Conservation (phyloP, 148 eudicot species). For the Drosera capensis region DNA sequence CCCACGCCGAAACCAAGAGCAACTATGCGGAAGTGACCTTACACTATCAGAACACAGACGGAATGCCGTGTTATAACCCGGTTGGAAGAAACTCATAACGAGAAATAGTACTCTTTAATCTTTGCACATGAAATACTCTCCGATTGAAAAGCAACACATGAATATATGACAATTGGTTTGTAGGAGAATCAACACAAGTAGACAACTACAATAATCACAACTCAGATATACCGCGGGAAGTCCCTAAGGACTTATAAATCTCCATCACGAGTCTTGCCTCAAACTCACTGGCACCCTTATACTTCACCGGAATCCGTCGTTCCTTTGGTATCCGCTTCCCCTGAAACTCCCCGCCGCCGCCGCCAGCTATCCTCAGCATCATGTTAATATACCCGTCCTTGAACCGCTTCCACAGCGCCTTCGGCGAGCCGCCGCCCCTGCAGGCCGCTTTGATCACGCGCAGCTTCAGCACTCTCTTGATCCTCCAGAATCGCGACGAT, state of each 20-base stretch:
- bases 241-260: conserved; percentile 16
- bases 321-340: conserved; percentile 13
- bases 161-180: too few relatives aligned
- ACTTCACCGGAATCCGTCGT: conserved; percentile 4
- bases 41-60: too few relatives aligned
- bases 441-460: conserved; percentile 10
- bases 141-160: too few relatives aligned
- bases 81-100: too few relatives aligned
- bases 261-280: conserved; percentile 18
- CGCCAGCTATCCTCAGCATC: conserved; percentile 20
- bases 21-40: too few relatives aligned
- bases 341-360: conserved; percentile 11
- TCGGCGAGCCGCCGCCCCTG: too few relatives aligned
- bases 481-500: conserved; percentile 21
- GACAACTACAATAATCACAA: too few relatives aligned
- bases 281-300: conserved; percentile 11
- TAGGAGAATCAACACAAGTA: too few relatives aligned
- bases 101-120: too few relatives aligned
- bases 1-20: too few relatives aligned
- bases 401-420: conserved; percentile 18
- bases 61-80: too few relatives aligned
- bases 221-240: conserved; percentile 18
- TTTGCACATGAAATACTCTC: too few relatives aligned
- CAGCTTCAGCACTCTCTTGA: conserved; percentile 21
- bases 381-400: conserved; percentile 22